Conservation (phyloP, 2,329 filamentous ascomycete genomes). For the Cercospora zeina region DNA sequence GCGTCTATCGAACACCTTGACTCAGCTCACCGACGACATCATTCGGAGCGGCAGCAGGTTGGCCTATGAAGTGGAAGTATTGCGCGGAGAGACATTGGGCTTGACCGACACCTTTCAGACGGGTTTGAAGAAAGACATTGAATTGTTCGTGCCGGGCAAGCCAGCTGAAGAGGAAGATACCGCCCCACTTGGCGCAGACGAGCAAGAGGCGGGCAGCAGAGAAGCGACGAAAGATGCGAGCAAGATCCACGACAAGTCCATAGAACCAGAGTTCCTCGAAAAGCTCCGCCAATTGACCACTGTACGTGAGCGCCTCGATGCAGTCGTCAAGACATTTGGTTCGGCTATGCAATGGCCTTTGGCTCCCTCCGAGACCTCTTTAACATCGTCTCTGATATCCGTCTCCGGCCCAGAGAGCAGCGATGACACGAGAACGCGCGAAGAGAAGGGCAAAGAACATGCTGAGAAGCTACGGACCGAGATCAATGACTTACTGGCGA, state of each 20-base stretch:
- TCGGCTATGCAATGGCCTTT: constrained; percentile 95
- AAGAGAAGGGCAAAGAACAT: constrained; percentile 85
- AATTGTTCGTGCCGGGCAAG: constrained; percentile 60
- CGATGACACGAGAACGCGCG: constrained; percentile 62
- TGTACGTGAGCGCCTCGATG: constrained; percentile 80
- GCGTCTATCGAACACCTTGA: constrained; percentile 75
- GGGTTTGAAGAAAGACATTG: constrained; percentile 68
- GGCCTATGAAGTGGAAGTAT: constrained; percentile 89
- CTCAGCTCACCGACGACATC: constrained; percentile 91
- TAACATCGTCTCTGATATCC: constrained; percentile 82
- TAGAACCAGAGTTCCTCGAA: constrained; percentile 59
- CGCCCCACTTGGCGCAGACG: not conserved
- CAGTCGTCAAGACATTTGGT: constrained; percentile 87
- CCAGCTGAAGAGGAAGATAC: not conserved
- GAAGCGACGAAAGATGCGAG: constrained; percentile 20
- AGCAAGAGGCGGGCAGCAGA: not conserved
- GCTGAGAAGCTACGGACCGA: constrained; percentile 69
- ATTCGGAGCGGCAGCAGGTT: constrained; percentile 81
- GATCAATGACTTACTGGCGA: constrained; percentile 65
- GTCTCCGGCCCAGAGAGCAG: constrained; percentile 75
- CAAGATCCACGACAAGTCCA: constrained; percentile 7
- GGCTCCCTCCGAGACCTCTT: constrained; percentile 83
- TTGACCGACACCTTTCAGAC: constrained; percentile 76
- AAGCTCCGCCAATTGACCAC: constrained; percentile 79
- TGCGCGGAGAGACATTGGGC: constrained; percentile 84